These are phyloP conservation scores for Aspergillus puulaauensis DNA, from an alignment of 2,329 filamentous ascomycete genomes.

Conservation along the genomic window DNA sequence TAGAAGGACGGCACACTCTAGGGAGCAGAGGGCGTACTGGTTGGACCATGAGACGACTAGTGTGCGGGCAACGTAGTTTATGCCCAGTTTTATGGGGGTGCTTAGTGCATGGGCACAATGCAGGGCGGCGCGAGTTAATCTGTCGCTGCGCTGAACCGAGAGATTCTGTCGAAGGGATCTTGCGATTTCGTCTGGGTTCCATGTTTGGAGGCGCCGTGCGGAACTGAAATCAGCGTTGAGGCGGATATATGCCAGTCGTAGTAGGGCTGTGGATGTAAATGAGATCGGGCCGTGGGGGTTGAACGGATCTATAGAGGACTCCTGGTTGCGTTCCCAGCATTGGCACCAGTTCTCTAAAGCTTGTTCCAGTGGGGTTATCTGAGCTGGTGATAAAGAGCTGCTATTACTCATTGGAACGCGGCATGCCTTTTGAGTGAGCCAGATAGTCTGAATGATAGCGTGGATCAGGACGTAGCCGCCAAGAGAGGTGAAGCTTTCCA, in stretches of 20 bases:
- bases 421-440: conserved; percentile 33
- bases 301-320: conserved; percentile 34
- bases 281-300: conserved; percentile 35
- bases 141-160: conserved; percentile 48
- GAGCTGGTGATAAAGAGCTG: conserved; percentile 22
- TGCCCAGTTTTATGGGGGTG: conserved; percentile 55
- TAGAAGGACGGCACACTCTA: conserved; percentile 56
- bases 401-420: conserved; percentile 24
- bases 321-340: conserved; percentile 37
- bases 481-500: conserved; percentile 31
- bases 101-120: conserved; percentile 57
- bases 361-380: conserved; percentile 30
- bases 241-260: conserved; percentile 35
- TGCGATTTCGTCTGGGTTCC: conserved; percentile 32
- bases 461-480: conserved; percentile 35
- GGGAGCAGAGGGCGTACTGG: conserved; percentile 54
- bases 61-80: conserved; percentile 55
- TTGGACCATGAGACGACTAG: conserved; percentile 60
- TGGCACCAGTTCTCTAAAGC: conserved; percentile 36
- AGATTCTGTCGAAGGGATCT: conserved; percentile 31
- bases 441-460: conserved; percentile 34
- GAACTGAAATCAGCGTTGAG: conserved; percentile 36
- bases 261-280: conserved; percentile 34
- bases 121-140: conserved; percentile 47
- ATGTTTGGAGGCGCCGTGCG: conserved; percentile 31